Conservation (phyloP, 164 flowering plant species). For the Nymphaea colorata region DNA sequence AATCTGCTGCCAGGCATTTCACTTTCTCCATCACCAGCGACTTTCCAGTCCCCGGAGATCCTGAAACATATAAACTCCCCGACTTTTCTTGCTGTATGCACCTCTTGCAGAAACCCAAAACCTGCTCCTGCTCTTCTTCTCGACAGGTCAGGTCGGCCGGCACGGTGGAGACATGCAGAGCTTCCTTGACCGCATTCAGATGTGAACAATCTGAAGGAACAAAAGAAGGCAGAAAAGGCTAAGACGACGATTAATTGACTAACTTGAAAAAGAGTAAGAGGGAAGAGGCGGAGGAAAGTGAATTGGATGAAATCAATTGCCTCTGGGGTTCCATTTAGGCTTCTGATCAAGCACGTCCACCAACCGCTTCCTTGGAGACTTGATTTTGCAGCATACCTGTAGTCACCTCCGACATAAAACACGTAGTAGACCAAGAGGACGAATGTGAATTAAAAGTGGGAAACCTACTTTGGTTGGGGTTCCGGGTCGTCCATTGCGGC, state of each 20-base stretch:
- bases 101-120: slow-evolving; percentile 65
- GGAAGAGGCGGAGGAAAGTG: neutral
- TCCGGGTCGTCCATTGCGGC: neutral
- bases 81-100: slow-evolving; percentile 50
- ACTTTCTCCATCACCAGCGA: slow-evolving; percentile 73
- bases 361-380: slow-evolving; percentile 26
- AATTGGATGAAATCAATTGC: slow-evolving; percentile 11
- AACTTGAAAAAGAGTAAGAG: neutral
- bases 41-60: slow-evolving; percentile 96
- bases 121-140: slow-evolving; percentile 21
- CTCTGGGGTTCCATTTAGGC: slow-evolving; percentile 59
- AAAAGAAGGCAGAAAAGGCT: neutral
- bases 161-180: slow-evolving; percentile 59
- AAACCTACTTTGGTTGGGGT: neutral
- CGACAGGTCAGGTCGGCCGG: slow-evolving; percentile 29
- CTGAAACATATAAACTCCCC: slow-evolving; percentile 75
- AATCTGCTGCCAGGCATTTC: slow-evolving; percentile 34
- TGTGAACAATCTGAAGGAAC: slow-evolving; percentile 40
- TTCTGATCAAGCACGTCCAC: slow-evolving; percentile 19
- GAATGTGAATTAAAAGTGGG: neutral
- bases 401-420: neutral
- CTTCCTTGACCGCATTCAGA: slow-evolving; percentile 62
- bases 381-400: neutral
- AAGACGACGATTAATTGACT: neutral
- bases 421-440: neutral